phyloP scores from a whole-genome alignment of 257 asterid species.

The Euphrasia confusa region DNA sequence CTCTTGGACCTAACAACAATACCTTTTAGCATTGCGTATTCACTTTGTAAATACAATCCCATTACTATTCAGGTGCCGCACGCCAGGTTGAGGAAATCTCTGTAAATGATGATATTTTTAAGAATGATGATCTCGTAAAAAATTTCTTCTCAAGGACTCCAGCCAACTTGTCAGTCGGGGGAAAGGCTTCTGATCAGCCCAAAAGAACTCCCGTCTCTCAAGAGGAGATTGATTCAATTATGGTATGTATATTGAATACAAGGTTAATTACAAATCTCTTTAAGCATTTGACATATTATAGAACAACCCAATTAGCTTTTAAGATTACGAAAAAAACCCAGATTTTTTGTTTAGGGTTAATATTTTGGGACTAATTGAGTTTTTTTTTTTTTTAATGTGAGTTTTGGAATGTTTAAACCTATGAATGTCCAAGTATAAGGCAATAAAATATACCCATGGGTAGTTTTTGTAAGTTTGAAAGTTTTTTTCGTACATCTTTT shows the following conservation, averaged over 20 bases:
- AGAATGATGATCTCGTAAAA: conserved; percentile 39
- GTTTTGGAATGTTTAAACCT: neutral
- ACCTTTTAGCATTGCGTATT: conserved; percentile 6
- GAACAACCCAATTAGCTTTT: no score
- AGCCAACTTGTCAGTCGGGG: conserved; percentile 51
- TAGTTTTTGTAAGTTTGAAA: no score
- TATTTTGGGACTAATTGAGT: no score
- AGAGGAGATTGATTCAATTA: conserved; percentile 80
- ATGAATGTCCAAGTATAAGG: no score
- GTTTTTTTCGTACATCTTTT: no score
- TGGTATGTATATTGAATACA: conserved; percentile 46
- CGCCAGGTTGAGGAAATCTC: conserved; percentile 42
- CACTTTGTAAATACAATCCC: conserved; percentile 15
- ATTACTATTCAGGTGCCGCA: conserved; percentile 42
- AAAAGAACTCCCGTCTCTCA: conserved; percentile 78
- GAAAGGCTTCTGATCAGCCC: conserved; percentile 96
- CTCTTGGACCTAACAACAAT: neutral
- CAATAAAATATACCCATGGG: no score
- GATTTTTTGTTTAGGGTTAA: no score
- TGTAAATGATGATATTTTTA: conserved; percentile 25
- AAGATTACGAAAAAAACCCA: no score
- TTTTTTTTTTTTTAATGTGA: neutral
- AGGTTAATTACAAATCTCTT: neutral
- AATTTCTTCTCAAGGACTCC: conserved; percentile 54
- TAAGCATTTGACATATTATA: no score